A percentile compares a stretch with the other conserved stretches of the same genome.
Evolutionary conservation across 345 rosid genomes (phyloP).

Genomic region (Passiflora organensis): DNA sequence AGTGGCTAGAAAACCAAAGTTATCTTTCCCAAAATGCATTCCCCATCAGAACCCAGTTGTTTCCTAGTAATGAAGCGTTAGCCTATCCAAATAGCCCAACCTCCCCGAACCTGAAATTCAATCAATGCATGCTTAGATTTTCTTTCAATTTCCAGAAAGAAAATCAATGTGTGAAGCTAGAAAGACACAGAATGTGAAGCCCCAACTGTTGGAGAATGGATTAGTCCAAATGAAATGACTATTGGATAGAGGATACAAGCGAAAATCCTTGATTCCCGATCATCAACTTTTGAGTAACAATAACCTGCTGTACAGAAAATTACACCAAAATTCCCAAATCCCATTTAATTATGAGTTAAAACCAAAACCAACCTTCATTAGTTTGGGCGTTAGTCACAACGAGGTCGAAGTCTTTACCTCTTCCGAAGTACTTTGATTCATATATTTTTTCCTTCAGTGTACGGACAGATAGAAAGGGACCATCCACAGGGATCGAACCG

Average conservation of each 20-base stretch:
- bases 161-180: neutral
- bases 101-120: neutral
- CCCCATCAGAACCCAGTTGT: neutral
- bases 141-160: neutral
- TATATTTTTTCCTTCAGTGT: slow-evolving; percentile 96
- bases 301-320: too few relatives aligned
- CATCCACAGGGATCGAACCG: slow-evolving; percentile 90
- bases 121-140: neutral
- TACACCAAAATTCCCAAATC: neutral
- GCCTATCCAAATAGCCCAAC: neutral
- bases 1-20: slow-evolving; percentile 19
- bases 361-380: slow-evolving; percentile 90
- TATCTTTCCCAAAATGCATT: too few relatives aligned
- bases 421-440: slow-evolving; percentile 98
- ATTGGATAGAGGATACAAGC: slow-evolving; percentile 2
- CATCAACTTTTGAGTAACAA: too few relatives aligned
- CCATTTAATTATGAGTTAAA: neutral
- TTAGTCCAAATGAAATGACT: too few relatives aligned
- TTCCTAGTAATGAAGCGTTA: neutral
- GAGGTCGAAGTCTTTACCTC: slow-evolving; percentile 96
- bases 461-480: slow-evolving; percentile 95
- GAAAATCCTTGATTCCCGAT: neutral
- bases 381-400: slow-evolving; percentile 98
- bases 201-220: too few relatives aligned
- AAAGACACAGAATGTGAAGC: too few relatives aligned